These are phyloP conservation scores for Reutealis trisperma DNA, from an alignment of 345 rosid species.

Conservation along the genomic window DNA sequence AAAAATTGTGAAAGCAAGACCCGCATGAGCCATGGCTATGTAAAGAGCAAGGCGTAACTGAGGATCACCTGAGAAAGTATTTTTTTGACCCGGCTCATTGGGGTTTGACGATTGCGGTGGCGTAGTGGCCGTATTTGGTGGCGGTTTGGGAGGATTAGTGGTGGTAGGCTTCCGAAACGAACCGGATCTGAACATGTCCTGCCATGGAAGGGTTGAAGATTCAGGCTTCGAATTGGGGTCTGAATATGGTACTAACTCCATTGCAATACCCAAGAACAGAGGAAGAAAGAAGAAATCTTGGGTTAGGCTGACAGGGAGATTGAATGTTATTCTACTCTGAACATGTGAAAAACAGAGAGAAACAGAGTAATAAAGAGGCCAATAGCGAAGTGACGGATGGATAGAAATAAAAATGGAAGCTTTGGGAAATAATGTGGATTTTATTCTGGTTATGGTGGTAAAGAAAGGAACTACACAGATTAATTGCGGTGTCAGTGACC, in stretches of 20 bases:
- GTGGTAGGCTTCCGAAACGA: constrained; percentile 67
- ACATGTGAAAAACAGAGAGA: neutral
- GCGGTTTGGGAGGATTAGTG: constrained; percentile 29
- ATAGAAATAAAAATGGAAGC: neutral
- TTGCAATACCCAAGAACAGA: constrained; percentile 13
- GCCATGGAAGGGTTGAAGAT: constrained; percentile 65
- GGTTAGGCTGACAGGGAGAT: neutral
- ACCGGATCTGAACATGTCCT: constrained; percentile 95
- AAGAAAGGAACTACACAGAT: neutral
- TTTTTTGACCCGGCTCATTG: constrained; percentile 27
- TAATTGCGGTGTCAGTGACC: constrained; percentile 11
- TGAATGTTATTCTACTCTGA: neutral
- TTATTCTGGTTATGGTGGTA: neutral
- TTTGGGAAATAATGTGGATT: neutral
- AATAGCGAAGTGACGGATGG: neutral
- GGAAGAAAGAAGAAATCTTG: neutral
- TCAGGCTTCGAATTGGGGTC: constrained; percentile 53
- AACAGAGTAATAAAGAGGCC: neutral
- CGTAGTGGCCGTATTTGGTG: constrained; percentile 17
- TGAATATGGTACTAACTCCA: constrained; percentile 80
- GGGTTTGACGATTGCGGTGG: constrained; percentile 16
- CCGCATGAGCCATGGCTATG: constrained; percentile 99
- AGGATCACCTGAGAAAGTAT: constrained; percentile 56
- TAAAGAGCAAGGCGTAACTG: constrained; percentile 86
- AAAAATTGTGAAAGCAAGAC: constrained; percentile 69